A percentile compares a stretch with the other conserved stretches of the same genome.
Conservation (phyloP, 495 filamentous ascomycete species). For the Lophium mytilinum region DNA sequence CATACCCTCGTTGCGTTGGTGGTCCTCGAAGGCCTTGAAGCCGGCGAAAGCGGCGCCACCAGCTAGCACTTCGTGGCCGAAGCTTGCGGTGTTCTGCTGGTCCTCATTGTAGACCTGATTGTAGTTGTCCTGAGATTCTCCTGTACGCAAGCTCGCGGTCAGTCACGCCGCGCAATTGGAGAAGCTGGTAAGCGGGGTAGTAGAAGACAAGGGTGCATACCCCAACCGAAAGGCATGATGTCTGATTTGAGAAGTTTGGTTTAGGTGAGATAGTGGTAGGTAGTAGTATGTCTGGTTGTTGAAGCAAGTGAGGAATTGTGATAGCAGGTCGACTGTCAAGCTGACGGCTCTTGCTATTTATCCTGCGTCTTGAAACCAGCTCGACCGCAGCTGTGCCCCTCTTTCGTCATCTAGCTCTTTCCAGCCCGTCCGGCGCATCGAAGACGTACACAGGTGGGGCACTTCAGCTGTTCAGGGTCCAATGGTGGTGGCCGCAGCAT, state of each 20-base stretch:
- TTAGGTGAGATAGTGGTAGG: background rate
- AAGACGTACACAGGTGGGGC: too few relatives aligned
- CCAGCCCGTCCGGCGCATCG: too few relatives aligned
- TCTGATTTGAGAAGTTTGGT: slow-evolving; percentile 2
- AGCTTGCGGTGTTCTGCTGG: slow-evolving; percentile 46
- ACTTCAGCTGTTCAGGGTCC: too few relatives aligned
- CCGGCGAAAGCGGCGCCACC: slow-evolving; percentile 72
- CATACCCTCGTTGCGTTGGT: slow-evolving; percentile 63
- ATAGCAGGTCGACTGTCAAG: background rate
- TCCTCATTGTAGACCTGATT: slow-evolving; percentile 49
- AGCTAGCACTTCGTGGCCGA: slow-evolving; percentile 67
- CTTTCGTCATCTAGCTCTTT: too few relatives aligned
- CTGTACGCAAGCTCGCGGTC: slow-evolving; percentile 2
- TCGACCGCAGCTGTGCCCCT: too few relatives aligned
- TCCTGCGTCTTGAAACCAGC: too few relatives aligned
- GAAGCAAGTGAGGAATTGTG: background rate
- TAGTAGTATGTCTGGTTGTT: background rate
- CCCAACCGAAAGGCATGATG: slow-evolving; percentile 34
- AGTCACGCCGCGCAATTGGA: background rate
- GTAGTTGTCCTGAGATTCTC: slow-evolving; percentile 43
- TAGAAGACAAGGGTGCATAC: slow-evolving; percentile 6
- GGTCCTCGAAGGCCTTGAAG: slow-evolving; percentile 73
- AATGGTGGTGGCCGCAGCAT: too few relatives aligned
- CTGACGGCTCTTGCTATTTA: too few relatives aligned
- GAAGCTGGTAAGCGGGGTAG: background rate